Evolutionary conservation across 257 asterid species (phyloP).

Genomic region (Nyctanthes arbortristis): DNA sequence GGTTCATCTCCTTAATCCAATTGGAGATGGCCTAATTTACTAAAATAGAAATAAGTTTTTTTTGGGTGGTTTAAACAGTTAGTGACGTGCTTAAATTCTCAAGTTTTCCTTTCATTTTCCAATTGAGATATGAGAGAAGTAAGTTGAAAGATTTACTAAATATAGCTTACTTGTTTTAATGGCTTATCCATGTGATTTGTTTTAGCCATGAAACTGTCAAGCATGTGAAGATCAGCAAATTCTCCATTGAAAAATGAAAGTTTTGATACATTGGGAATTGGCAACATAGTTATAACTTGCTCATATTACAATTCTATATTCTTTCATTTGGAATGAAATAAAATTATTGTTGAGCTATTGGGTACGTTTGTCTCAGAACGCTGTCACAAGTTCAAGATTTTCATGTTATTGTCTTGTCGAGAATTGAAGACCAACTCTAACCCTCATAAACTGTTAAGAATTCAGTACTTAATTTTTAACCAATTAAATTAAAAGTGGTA

Average conservation of each 20-base stretch:
- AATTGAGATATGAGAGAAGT: background rate
- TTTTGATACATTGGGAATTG: background rate
- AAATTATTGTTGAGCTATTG: no score
- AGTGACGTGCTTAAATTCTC: background rate
- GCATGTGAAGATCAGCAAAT: background rate
- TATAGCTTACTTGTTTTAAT: background rate
- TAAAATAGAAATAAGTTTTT: background rate
- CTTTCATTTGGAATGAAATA: no score
- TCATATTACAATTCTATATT: no score
- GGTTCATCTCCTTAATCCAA: no score
- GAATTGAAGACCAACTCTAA: no score
- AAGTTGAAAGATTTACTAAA: background rate
- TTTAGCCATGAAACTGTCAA: background rate
- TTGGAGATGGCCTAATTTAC: background rate
- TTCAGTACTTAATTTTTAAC: no score
- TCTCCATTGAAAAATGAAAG: background rate
- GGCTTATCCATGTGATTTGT: background rate
- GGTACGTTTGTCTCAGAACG: no score
- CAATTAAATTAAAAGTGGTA: no score
- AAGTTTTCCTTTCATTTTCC: background rate
- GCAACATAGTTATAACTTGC: no score
- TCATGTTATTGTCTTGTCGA: no score
- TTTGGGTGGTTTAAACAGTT: constrained; percentile 5
- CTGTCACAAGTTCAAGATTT: no score
- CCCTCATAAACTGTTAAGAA: no score